Percentiles rank a stretch among this genome's conserved stretches.
phyloP scores from a whole-genome alignment of 2,329 filamentous ascomycete species.

The Scopulariopsis brevicaulis region DNA sequence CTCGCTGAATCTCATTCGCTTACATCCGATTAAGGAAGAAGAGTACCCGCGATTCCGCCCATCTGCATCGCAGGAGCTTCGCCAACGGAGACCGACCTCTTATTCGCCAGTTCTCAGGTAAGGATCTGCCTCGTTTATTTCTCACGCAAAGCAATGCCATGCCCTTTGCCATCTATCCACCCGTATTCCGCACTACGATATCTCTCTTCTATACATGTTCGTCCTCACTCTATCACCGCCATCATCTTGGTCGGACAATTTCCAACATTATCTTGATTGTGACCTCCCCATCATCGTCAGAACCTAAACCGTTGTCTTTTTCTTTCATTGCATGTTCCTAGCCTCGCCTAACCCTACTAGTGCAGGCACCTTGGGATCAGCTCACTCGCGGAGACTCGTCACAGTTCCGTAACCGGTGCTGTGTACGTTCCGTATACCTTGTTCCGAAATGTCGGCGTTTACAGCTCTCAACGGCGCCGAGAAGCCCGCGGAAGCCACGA shows the following conservation, averaged over 20 bases:
- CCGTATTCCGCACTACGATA: not conserved
- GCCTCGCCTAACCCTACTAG: not conserved
- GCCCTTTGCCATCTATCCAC: not conserved
- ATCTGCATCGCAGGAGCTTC: not conserved
- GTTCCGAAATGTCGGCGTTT: constrained; percentile 33
- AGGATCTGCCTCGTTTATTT: not conserved
- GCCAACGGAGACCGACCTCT: not conserved
- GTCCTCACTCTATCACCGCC: not conserved
- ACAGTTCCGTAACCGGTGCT: not conserved
- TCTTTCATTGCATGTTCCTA: not conserved
- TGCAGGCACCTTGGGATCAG: not conserved
- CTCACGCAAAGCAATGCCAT: not conserved
- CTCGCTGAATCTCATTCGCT: not conserved
- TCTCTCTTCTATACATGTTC: not conserved
- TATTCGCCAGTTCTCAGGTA: constrained; percentile 2
- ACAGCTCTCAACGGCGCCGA: constrained; percentile 39
- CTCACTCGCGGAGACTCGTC: not conserved
- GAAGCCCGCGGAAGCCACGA: constrained; percentile 24
- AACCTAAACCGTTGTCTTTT: not conserved
- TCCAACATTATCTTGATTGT: not conserved
- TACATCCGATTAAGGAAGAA: not conserved
- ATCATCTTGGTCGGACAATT: not conserved
- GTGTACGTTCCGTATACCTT: not conserved
- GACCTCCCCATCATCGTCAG: not conserved
- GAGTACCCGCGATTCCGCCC: not conserved